Evolutionary conservation across 352 stramenopile species (phyloP).

Genomic region (Phytophthora foliorum): DNA sequence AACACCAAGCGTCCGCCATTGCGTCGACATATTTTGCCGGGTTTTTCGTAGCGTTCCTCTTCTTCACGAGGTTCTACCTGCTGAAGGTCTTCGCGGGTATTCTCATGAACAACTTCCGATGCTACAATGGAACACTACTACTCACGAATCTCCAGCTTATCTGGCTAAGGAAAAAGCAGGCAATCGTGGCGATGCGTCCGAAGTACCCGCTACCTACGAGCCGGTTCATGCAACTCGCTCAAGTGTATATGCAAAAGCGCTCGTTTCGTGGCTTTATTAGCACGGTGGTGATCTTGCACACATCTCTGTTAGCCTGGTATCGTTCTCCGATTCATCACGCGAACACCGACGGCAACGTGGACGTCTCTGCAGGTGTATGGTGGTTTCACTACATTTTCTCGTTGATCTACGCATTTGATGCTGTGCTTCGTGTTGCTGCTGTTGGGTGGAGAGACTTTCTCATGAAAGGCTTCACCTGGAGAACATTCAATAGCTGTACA

Average conservation of each 20-base stretch:
- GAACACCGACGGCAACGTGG: constrained; percentile 43
- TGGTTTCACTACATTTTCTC: constrained; percentile 86
- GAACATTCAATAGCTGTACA: constrained; percentile 77
- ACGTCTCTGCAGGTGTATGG: constrained; percentile 58
- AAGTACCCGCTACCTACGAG: constrained; percentile 83
- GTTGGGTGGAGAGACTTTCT: constrained; percentile 86
- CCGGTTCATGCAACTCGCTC: constrained; percentile 59
- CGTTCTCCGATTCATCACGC: constrained; percentile 62
- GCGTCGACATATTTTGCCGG: constrained; percentile 84
- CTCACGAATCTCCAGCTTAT: constrained; percentile 84
- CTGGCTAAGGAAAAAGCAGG: constrained; percentile 78
- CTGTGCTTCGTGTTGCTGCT: constrained; percentile 70
- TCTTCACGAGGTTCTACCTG: constrained; percentile 83
- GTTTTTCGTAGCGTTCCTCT: constrained; percentile 87
- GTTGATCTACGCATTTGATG: constrained; percentile 80
- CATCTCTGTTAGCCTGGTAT: constrained; percentile 77
- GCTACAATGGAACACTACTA: constrained; percentile 83
- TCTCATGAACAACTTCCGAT: constrained; percentile 91
- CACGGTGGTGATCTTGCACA: constrained; percentile 71
- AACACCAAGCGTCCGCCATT: constrained; percentile 75
- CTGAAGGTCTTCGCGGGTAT: constrained; percentile 84
- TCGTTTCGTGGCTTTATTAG: constrained; percentile 75
- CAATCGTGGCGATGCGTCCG: constrained; percentile 67
- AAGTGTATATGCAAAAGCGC: constrained; percentile 75
- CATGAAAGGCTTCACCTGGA: constrained; percentile 87